phyloP scores from a whole-genome alignment of 805 yeast genomes.

The Clavispora phyllophila region DNA sequence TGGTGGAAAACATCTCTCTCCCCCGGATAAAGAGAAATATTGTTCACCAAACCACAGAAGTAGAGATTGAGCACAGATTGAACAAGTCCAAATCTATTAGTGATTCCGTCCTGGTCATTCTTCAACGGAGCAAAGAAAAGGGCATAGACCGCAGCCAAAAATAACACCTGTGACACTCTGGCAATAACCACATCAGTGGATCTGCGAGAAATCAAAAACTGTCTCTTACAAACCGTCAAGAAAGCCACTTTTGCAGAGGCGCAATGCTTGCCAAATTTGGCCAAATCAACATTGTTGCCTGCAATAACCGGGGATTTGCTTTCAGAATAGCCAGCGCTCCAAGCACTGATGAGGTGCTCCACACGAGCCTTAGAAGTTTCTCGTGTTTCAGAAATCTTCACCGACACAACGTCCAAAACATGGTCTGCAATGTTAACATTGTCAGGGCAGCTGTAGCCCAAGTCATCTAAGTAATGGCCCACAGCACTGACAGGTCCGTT shows the following conservation, averaged over 20 bases:
- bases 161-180: constrained; percentile 58
- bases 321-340: constrained; percentile 28
- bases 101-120: constrained; percentile 44
- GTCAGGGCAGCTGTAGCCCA: constrained; percentile 56
- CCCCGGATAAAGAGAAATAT: constrained; percentile 67
- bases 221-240: constrained; percentile 28
- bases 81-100: constrained; percentile 66
- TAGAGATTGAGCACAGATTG: constrained; percentile 71
- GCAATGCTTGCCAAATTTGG: constrained; percentile 27
- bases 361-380: constrained; percentile 20
- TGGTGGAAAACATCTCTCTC: constrained; percentile 75
- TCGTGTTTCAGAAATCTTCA: constrained; percentile 21
- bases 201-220: constrained; percentile 29
- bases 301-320: constrained; percentile 4
- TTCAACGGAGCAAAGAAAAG: constrained; percentile 51
- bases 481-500: constrained; percentile 51
- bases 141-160: constrained; percentile 60
- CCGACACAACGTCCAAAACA: constrained; percentile 65
- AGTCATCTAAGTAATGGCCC: constrained; percentile 39
- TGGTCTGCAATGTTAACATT: constrained; percentile 70
- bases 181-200: constrained; percentile 56
- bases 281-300: constrained; percentile 26
- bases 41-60: constrained; percentile 76
- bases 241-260: constrained; percentile 24
- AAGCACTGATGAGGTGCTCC: constrained; percentile 17